Base-by-base conservation (phyloP, 768 basidiomycete genomes). In the Aureoboletus auriporus region DNA sequence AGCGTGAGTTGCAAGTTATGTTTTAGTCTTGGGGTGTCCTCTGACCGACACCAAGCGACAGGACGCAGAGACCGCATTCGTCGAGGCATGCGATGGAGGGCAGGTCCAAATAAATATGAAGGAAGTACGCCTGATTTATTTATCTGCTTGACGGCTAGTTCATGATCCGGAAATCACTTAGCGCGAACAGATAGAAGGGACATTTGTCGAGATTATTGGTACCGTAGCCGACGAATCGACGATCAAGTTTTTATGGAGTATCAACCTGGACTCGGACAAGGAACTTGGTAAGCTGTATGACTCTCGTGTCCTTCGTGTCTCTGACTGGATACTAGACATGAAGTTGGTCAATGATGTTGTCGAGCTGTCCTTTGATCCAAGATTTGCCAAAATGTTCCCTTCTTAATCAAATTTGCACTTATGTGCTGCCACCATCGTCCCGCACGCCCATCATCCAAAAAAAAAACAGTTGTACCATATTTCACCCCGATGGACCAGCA, bases 141-240 rank as follows among this genome's bases (percentile, higher is more conserved):
- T 38, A n/a, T 29, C 16, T 30, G 20, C 33, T 39, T 8, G 35
- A 26, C 6, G n/a, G 14, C 43, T 43, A 16, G 28, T 42, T 50
- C 30, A 53, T 12, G 7, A 20, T 8, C 28, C 37, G 16, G 49
- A 40, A 30, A 39, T 39, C 27, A 28, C 34, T 35, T 44, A 79
- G 75, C 73, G 71, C 49, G 61, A 71, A 23, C 65, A 72, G 39
- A 67, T 83, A 44, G 66, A 67, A 2, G 80, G 79, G 44, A 68
- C 76, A 3, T 88, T 69, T 52, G 69, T 85, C 39, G 89, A 91
- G 62, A 69, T 90, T 44, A 74, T 90, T 27, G 88, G 86, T 6
- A 74, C 62, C 6, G 86, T 82, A 17, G 47, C 72, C 20, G 72
- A 80, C 50, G 69, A 79, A 23, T 71, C 78, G 13, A 78, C 75